Base-by-base conservation (phyloP, 2,329 filamentous ascomycete genomes). In the Lachnellula hyalina region DNA sequence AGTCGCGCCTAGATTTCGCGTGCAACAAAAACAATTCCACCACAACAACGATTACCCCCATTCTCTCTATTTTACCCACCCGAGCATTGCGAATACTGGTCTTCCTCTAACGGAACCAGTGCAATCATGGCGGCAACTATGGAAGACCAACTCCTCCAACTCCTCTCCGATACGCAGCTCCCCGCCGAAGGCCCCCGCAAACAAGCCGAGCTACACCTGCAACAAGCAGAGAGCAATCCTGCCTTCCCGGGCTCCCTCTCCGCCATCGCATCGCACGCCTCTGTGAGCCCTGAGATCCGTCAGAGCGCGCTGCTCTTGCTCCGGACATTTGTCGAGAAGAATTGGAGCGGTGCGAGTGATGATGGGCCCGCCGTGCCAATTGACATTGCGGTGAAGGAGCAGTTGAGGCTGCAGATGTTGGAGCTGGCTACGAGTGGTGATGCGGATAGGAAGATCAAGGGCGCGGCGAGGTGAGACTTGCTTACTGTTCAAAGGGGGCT, bases 91-190 rank as follows among this genome's bases (percentile, higher is more conserved):
- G 36, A 42, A 35, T 48, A 50, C n/a, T 36, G n/a, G 21, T 28
- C 7, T 40, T 44, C 34, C 35, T 15, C 23, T n/a, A 41, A 23
- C 15, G 17, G 34, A 19, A 28, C 34, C 42, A 41, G 42, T n/a
- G 14, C 32, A 25, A 58, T 32, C 17, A 67, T 68, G 62, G 63
- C 58, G 59, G 65, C 62, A 69, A 74, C 68, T 66, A 96, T 96
- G 91, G 92, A 96, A 81, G 87, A 95, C 75, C 86, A 96, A 78
- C 84, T 99, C 72, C 85, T 94, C 66, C 85, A 86, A 73, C 82
- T 97, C 71, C 85, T 99, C 61, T 84, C 87, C 67, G 90, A 91
- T 73, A 96, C 92, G 49, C 90, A 96, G 75, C 85, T 86, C 61
- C 68, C 88, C 57, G 83, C 85, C 56, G 86, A 93, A 71, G 84